Conservation (phyloP, 2,329 filamentous ascomycete genomes). For the Monilinia laxa region DNA sequence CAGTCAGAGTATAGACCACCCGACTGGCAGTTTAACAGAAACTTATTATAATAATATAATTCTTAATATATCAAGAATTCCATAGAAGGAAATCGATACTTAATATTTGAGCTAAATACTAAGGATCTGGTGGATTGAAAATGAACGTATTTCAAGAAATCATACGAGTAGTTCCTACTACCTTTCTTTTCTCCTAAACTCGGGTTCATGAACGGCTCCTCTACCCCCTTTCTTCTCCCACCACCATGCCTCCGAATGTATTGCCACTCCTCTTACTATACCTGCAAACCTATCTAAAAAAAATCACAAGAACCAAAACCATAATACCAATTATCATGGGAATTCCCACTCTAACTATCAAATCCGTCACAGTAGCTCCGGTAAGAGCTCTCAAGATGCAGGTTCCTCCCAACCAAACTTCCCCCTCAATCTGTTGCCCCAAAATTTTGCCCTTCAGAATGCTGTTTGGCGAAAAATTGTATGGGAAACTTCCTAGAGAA, state of each 20-base stretch:
- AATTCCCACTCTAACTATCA: neutral
- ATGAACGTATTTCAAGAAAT: neutral
- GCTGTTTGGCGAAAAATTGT: neutral
- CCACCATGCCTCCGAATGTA: neutral
- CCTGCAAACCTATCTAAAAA: neutral
- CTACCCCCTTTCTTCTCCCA: neutral
- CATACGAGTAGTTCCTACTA: neutral
- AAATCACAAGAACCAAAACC: neutral
- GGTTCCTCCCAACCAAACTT: neutral
- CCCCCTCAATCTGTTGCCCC: neutral
- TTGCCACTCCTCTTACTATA: neutral
- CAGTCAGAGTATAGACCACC: neutral
- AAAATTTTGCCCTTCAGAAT: neutral
- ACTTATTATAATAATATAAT: neutral
- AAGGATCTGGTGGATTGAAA: neutral
- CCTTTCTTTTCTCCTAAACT: neutral
- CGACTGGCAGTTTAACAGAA: neutral
- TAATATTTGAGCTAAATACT: neutral
- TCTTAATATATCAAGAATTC: neutral
- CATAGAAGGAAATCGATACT: neutral
- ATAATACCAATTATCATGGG: neutral
- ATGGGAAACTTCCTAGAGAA: neutral
- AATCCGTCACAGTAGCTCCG: neutral
- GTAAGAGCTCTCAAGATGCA: neutral
- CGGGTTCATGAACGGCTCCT: neutral